Percentiles rank a stretch among this genome's conserved stretches.
Conservation (phyloP, 2,329 filamentous ascomycete genomes). For the Claviceps monticola region DNA sequence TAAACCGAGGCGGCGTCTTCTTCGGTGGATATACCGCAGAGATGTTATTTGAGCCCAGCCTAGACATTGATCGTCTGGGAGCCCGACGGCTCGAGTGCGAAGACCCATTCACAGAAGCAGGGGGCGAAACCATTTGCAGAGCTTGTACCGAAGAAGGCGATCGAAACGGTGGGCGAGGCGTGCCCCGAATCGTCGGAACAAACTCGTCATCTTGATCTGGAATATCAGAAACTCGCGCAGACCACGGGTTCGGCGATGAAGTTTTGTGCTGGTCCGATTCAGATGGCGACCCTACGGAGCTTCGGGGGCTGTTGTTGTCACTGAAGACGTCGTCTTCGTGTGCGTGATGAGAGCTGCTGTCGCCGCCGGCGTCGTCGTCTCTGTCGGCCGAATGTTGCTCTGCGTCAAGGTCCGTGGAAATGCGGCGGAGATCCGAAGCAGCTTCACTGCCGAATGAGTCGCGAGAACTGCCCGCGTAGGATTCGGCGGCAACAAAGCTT, state of each 20-base stretch:
- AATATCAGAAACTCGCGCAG: slow-evolving; percentile 35
- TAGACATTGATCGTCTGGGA: slow-evolving; percentile 35
- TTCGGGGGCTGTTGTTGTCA: slow-evolving; percentile 41
- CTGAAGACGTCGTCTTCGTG: slow-evolving; percentile 46
- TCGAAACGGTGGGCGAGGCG: slow-evolving; percentile 50
- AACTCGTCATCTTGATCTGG: slow-evolving; percentile 34
- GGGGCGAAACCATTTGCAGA: slow-evolving; percentile 58
- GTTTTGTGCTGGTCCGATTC: slow-evolving; percentile 21
- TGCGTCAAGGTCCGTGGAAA: slow-evolving; percentile 8
- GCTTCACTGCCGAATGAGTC: slow-evolving; percentile 13
- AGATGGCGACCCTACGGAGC: slow-evolving; percentile 39
- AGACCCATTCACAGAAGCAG: slow-evolving; percentile 41
- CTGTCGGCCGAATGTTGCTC: slow-evolving; percentile 6
- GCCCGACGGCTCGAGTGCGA: slow-evolving; percentile 38
- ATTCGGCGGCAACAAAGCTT: slow-evolving; percentile 13
- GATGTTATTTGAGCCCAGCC: slow-evolving; percentile 39
- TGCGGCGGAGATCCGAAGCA: slow-evolving; percentile 9
- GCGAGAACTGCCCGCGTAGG: slow-evolving; percentile 9
- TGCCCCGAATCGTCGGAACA: slow-evolving; percentile 40
- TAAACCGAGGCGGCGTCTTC: slow-evolving; percentile 45
- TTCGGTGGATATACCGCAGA: slow-evolving; percentile 42
- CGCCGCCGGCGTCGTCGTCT: slow-evolving; percentile 21
- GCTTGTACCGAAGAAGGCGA: slow-evolving; percentile 56
- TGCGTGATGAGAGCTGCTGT: slow-evolving; percentile 37
- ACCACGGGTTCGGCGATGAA: slow-evolving; percentile 15